These are phyloP conservation scores for Suillus subluteus DNA, from an alignment of 768 basidiomycete genomes.

Conservation along the genomic window DNA sequence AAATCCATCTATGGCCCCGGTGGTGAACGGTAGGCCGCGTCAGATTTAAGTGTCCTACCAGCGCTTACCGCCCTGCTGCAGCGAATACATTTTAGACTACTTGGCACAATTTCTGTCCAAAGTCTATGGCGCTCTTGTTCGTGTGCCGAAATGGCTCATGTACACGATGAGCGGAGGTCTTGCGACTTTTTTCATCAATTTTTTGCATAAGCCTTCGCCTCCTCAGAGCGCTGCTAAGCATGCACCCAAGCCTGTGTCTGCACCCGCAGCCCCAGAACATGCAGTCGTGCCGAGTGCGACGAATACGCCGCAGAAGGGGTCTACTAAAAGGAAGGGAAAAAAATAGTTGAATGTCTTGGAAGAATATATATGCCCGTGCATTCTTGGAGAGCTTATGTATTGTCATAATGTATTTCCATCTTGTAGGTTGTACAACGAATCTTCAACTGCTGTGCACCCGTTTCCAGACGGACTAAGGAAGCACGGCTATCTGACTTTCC, in stretches of 20 bases:
- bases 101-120: slow-evolving; percentile 52
- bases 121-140: slow-evolving; percentile 53
- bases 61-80: slow-evolving; percentile 31
- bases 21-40: slow-evolving; percentile 60
- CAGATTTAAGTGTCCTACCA: background rate
- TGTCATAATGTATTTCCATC: background rate
- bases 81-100: slow-evolving; percentile 71
- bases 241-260: background rate
- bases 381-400: background rate
- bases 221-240: slow-evolving; percentile 15
- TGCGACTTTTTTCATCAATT: slow-evolving; percentile 67
- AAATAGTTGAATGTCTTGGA: slow-evolving; percentile 14
- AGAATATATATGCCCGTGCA: background rate
- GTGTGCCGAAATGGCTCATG: slow-evolving; percentile 74
- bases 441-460: background rate
- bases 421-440: background rate
- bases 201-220: slow-evolving; percentile 53
- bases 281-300: slow-evolving; percentile 18
- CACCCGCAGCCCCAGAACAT: slow-evolving; percentile 10
- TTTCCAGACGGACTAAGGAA: background rate
- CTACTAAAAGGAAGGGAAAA: slow-evolving; percentile 34
- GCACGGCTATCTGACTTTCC: background rate
- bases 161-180: slow-evolving; percentile 65
- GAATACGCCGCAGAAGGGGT: slow-evolving; percentile 22
- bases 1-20: slow-evolving; percentile 70